Evolutionary conservation across 192 early-diverging fungal genomes (phyloP).

Genomic region (Lobosporangium transversale): DNA sequence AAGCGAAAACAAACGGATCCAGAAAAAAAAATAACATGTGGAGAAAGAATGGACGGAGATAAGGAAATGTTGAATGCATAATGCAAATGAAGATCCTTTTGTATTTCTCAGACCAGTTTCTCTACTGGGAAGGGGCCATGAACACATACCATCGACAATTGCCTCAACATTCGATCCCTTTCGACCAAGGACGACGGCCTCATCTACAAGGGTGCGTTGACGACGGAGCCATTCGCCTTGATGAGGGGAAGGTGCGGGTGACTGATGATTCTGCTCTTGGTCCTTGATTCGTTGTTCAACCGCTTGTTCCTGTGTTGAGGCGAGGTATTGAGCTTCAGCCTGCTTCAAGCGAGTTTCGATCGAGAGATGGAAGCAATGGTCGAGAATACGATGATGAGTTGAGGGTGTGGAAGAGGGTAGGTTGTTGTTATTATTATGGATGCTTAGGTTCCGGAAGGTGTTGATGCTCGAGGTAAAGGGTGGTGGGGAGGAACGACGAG

Average conservation of each 20-base stretch:
- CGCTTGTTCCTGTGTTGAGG: constrained; percentile 38
- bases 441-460: not conserved
- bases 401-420: constrained; percentile 44
- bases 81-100: too few species aligned
- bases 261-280: constrained; percentile 51
- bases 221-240: constrained; percentile 43
- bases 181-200: constrained; percentile 54
- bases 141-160: constrained; percentile 60
- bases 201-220: constrained; percentile 41
- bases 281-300: constrained; percentile 43
- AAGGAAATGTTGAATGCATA: too few species aligned
- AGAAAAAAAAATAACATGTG: too few species aligned
- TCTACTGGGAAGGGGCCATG: not conserved
- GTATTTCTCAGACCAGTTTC: not conserved
- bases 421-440: constrained; percentile 21
- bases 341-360: constrained; percentile 64
- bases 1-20: too few species aligned
- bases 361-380: constrained; percentile 63
- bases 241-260: constrained; percentile 42
- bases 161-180: constrained; percentile 64
- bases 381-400: constrained; percentile 64
- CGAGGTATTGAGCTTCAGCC: constrained; percentile 53
- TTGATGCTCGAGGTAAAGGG: not conserved
- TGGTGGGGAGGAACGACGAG: not conserved
- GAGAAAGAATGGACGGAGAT: too few species aligned